Base-by-base conservation (phyloP, 2,329 filamentous ascomycete species). In the Stemphylium lycopersici region DNA sequence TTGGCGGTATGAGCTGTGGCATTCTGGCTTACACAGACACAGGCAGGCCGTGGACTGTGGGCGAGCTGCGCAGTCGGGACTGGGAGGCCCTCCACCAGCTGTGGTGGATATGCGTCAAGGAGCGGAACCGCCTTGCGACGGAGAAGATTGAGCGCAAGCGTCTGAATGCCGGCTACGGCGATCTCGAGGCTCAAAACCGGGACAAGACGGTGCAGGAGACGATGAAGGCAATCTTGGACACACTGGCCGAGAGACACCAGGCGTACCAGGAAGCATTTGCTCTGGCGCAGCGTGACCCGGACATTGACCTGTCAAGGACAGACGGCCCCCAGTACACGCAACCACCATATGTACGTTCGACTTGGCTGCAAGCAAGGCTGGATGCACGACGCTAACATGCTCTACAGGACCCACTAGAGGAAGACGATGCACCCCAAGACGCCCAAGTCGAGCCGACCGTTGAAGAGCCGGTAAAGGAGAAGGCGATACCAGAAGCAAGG, bases 51-150 rank as follows among this genome's bases (percentile, higher is more conserved):
- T 99, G 95, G 95, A 87, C 84, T 10, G 87, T 90, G 6, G 85
- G 91, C 77, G 95, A 99, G 79, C 81, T 99, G 69, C 85, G 93
- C 59, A 82, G 84, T 59, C 97, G 97, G 79, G 91, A 89, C 59
- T 99, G 92, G 90, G 91, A 96, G 58, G 93, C 98, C 75, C 79
- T 99, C 67, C 93, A 98, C 76, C 81, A 83, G 58, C 82, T 99
- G 70, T 99, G 93, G 92, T 99, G 93, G 91, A 85, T 92, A 50
- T 98, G 95, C 74, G 84, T 89, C 56, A 92, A 90, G 79, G 95
- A 99, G 79, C 83, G 90, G 68, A 99, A 99, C 78, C 85, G 90
- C 64, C 85, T 98, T 65, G 83, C 86, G n/a, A 98, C 96, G 26
- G 87, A 89, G 63, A 81, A 82, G 48, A 76, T 82, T 52, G 91